phyloP scores from a whole-genome alignment of 78 protist genomes.

The Dictyostelium citrinum region DNA sequence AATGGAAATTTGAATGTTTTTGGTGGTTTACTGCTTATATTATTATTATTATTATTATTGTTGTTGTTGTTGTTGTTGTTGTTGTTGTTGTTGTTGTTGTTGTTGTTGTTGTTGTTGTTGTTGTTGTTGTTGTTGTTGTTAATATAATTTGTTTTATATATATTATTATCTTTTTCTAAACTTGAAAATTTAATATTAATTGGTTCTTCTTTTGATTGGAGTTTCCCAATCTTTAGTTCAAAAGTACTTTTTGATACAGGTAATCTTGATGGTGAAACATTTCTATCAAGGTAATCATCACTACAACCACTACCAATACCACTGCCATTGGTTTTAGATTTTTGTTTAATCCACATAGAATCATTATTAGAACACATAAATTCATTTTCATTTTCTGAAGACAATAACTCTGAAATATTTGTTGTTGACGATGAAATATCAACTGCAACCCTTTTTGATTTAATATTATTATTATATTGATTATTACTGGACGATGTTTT shows the following conservation, averaged over 20 bases:
- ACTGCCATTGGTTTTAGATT: background rate
- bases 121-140: background rate
- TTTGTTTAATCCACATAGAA: slow-evolving; percentile 16
- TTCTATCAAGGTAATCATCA: background rate
- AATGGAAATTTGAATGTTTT: background rate
- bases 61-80: background rate
- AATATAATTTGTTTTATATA: too few relatives aligned
- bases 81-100: background rate
- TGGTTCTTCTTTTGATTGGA: slow-evolving; percentile 5
- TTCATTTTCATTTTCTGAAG: background rate
- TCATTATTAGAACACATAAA: background rate
- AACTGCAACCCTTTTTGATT: background rate
- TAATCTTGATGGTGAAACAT: background rate
- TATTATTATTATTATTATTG: too few relatives aligned
- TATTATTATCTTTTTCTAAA: background rate
- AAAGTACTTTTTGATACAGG: slow-evolving; percentile 43
- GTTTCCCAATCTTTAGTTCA: background rate
- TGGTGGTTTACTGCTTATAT: background rate
- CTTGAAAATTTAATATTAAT: background rate
- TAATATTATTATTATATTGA: background rate
- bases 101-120: background rate
- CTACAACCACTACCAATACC: background rate
- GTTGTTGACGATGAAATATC: background rate
- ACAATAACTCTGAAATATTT: background rate
- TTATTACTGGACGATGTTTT: background rate